phyloP scores from a whole-genome alignment of 73 alveolate species.

The Blepharisma japonicum region DNA sequence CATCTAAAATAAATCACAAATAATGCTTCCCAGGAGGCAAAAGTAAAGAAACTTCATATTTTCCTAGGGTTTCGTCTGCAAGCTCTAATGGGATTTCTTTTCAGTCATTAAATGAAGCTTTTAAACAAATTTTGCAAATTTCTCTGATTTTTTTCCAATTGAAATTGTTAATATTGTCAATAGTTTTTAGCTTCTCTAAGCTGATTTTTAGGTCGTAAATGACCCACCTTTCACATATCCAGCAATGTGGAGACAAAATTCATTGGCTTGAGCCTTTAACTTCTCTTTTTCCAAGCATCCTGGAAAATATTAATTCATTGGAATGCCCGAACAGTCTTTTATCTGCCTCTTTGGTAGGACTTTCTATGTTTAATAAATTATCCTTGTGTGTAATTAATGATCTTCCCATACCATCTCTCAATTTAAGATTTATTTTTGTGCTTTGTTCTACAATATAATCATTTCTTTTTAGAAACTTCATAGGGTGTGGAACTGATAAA shows the following conservation, averaged over 20 bases:
- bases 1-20: neutral
- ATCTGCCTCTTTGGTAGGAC: neutral
- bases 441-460: neutral
- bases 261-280: conserved; percentile 37
- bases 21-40: conserved; percentile 21
- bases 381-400: neutral
- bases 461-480: neutral
- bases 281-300: conserved; percentile 40
- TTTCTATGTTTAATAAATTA: neutral
- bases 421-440: neutral
- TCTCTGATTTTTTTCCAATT: neutral
- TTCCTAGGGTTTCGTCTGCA: neutral
- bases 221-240: conserved; percentile 68
- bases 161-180: neutral
- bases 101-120: conserved; percentile 12
- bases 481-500: neutral
- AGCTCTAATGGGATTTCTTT: neutral
- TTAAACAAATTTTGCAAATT: neutral
- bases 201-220: neutral
- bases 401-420: conserved; percentile 15
- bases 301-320: conserved; percentile 40
- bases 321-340: neutral
- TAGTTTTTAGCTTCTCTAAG: neutral
- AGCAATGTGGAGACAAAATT: conserved; percentile 49
- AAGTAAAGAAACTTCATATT: neutral